Base-by-base conservation (phyloP, 2,329 filamentous ascomycete species). In the Sclerotinia borealis region DNA sequence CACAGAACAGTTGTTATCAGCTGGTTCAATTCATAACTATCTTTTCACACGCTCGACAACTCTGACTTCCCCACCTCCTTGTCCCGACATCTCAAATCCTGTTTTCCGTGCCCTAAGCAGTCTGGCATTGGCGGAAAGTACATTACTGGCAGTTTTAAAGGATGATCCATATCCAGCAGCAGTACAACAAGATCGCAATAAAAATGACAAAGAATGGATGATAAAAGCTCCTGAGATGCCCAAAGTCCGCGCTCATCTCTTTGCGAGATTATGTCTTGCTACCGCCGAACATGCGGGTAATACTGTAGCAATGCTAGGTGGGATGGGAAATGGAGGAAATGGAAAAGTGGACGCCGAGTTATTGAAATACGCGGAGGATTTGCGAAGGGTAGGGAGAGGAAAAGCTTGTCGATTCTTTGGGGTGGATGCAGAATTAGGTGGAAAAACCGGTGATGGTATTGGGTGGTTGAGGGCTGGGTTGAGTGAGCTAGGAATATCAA, bases 151-250 rank as follows among this genome's bases (percentile, higher is more conserved):
- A 0, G 92, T 98, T 0, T 76, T 96, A 56, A 98, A 98, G 71
- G 93, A 98, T 73, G 95, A 99, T 72, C 92, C 93, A 0, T 98
- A 97, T 72, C 89, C 93, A 1, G 87, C 89, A 1, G 84, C 88
- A 8, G 88, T 96, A 2, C 86, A 92, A 0, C 91, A 96, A 71
- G 85, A 88, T 63, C 84, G 93, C 54, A 96, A 96, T 73, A 85
- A 88, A 60, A 86, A 88, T 69, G 92, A 93, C 75, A 92, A 85
- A 66, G 93, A 98, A 69, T 99, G 93, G 93, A 98, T 98, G 92
- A 96, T 95, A 75, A 91, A 90, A 71, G 85, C 92, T 0, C 92
- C 93, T 0, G 86, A 92, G 58, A 91, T 97, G 55, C 90, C 92
- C 36, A 93, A 93, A 73, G 92, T 96, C 22, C 87, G 93, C 52